Evolutionary conservation across 441 rosid genomes (phyloP), one percentile per base, ranked within the genome.

Genomic region (Eugenia klotzschiana): DNA sequence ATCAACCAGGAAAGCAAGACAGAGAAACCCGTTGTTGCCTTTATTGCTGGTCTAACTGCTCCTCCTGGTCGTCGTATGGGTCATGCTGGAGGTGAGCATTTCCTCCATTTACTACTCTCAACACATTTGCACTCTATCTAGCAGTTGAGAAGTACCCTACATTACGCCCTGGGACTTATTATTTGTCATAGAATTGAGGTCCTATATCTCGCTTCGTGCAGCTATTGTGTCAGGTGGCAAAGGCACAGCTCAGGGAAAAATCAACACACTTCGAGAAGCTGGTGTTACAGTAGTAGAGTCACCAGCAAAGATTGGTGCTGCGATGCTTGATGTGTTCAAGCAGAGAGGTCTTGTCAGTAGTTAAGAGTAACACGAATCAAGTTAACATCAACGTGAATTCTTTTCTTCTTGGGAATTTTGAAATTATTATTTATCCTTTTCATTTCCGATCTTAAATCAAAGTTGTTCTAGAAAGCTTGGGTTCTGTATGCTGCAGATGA

Each of bases 1-100:
- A 79, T 86, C 49, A 50, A 89, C 90, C 93, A 95, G 99, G 99
- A 88, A 87, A 95, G 99, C 87, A 95, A 96, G 69, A 97, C 98
- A 52, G 93, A 97, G 51, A 97, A 97, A 90, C 98, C 98, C 82
- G 89, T 97, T 60, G 98, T 97, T 89, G 98, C 98, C 56, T 97
- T 97, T 82, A 97, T 97, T 87, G 99, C 98, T 85, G 99, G 99
- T 89, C 93, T 95, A 16, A 95, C 99, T 73, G 99, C 99, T 83
- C 98, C 98, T 69, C 99, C 98, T 5, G 98, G 98, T 52, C 98
- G 99, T 56, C 96, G 99, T 23, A 97, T 97, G 99, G 99, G 99
- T 58, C 99, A 97, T 87, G 99, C 99, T 27, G 99, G 99, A 93
- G 99, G 99, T 97, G 93, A 58, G 20, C 41, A 4, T 54, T 64